Evolutionary conservation across 164 flowering plant species (phyloP), one percentile per base, ranked within the genome.

Genomic region (Magnolia changhungtana): DNA sequence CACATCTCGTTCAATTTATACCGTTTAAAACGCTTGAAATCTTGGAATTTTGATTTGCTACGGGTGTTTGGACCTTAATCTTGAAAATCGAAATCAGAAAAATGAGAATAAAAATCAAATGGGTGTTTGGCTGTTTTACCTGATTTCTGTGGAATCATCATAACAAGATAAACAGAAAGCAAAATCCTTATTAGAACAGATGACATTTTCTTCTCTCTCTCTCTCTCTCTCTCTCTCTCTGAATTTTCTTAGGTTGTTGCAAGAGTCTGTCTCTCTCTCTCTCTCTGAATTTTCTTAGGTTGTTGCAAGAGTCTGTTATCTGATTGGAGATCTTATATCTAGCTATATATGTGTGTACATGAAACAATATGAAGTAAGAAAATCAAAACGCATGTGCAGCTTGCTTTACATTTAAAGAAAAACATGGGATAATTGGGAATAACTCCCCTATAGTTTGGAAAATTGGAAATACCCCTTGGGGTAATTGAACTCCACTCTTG

Each of bases 61-160:
- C 0, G 45, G 5, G 5, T 37, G 45, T 37, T 37, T 37, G 45
- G 45, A 37, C 45, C 45, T 3, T 3, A 3, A 37, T 37, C 27
- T 37, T 37, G 45, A 37, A 37, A 37, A 37, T 0, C 45, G 0
- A 37, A 37, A 37, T 37, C 45, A 37, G 45, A 37, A 37, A 37
- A 37, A 37, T 4, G n/a, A 67, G 18, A 27, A 29, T 8, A 20
- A n/a, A 76, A 49, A 13, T 67, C 31, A 67, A 67, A 76, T 71
- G 76, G 69, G 75, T 49, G 63, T n/a, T 37, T 49, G 65, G 21
- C 64, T 31, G 31, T n/a, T 52, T 76, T 83, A 90, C 90, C 84
- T 76, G 91, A 85, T 77, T 84, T 76, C 51, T 67, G 83, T 55
- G 80, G 67, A 69, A 82, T 74, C 14, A 67, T 61, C 18, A 80